Evolutionary conservation across 352 stramenopile species (phyloP).

Genomic region (Globisporangium cederbergense): DNA sequence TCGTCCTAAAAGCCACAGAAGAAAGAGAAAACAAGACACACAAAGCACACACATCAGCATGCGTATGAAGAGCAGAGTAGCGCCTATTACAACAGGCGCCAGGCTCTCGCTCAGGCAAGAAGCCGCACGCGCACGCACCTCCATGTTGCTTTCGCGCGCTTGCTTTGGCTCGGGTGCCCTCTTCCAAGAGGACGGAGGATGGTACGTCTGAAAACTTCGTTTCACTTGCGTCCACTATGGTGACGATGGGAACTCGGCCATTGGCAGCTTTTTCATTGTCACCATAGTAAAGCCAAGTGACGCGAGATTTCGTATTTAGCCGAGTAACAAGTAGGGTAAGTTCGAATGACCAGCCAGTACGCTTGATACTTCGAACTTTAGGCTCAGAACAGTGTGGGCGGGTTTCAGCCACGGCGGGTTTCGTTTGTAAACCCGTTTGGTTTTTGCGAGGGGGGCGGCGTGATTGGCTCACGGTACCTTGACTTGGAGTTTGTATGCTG

Average conservation of each 20-base stretch:
- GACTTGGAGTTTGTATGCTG: constrained; percentile 70
- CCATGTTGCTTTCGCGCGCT: constrained; percentile 12
- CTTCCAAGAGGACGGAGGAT: not conserved
- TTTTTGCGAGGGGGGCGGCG: not conserved
- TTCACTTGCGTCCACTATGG: no score
- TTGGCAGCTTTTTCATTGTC: no score
- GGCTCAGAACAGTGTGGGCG: no score
- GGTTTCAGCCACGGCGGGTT: not conserved
- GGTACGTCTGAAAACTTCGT: no score
- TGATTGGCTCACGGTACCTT: constrained; percentile 32
- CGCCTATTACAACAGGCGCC: no score
- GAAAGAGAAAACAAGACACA: not conserved
- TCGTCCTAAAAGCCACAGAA: constrained; percentile 44
- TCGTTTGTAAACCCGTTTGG: not conserved
- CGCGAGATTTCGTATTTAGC: no score
- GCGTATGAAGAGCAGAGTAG: not conserved
- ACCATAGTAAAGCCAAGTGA: no score
- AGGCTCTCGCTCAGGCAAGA: not conserved
- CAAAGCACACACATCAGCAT: constrained; percentile 7
- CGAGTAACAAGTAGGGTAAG: no score
- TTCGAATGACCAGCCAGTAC: no score
- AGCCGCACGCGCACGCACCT: constrained; percentile 13
- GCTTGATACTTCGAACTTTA: no score
- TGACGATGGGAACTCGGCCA: no score
- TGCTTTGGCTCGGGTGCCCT: not conserved